A percentile compares a stretch with the other conserved stretches of the same genome.
phyloP scores from a whole-genome alignment of 177 flowering plant genomes.

The Vitis hybrid region DNA sequence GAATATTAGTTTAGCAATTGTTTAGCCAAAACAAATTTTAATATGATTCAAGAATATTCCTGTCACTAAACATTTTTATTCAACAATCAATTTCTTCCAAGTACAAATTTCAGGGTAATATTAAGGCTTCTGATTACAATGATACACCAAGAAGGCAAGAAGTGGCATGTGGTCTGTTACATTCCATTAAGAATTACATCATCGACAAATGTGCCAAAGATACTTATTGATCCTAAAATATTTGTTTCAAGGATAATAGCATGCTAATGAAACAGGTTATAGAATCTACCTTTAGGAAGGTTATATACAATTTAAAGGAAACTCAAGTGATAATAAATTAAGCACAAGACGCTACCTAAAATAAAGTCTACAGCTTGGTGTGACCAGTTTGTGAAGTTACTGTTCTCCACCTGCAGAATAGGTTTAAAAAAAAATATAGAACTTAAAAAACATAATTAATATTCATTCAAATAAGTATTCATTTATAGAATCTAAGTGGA shows the following conservation, averaged over 20 bases:
- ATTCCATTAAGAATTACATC: too few relatives aligned
- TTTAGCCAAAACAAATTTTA: neutral
- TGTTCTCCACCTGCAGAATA: conserved; percentile 41
- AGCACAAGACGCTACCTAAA: conserved; percentile 43
- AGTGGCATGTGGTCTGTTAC: neutral
- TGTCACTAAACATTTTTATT: neutral
- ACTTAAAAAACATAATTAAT: neutral
- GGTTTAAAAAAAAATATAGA: neutral
- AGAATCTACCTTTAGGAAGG: neutral
- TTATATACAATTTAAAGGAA: neutral
- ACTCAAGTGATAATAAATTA: neutral
- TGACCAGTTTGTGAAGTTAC: conserved; percentile 59
- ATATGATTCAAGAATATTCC: neutral
- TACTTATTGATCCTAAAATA: neutral
- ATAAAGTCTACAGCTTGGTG: conserved; percentile 95
- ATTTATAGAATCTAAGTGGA: neutral
- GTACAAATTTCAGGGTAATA: neutral
- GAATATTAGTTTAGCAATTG: neutral
- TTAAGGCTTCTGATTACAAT: neutral
- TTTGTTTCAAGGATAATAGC: neutral
- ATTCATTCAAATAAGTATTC: neutral
- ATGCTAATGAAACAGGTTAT: neutral
- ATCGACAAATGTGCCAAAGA: neutral
- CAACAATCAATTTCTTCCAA: neutral
- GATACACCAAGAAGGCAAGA: neutral